phyloP scores from a whole-genome alignment of 1,284 basidiomycete genomes.

The Cerioporus squamosus region DNA sequence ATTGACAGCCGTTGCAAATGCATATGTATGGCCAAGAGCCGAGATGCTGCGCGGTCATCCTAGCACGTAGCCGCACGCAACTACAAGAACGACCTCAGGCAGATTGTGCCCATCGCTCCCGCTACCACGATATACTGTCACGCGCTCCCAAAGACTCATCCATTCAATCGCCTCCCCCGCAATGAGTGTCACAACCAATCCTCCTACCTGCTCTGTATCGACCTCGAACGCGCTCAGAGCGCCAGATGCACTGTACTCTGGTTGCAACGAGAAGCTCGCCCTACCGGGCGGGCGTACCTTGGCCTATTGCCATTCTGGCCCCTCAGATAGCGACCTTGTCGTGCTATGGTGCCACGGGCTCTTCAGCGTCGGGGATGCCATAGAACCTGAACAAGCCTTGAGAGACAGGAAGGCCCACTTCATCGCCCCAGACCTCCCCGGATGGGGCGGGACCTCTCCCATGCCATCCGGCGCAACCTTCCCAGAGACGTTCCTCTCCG shows the following conservation, averaged over 20 bases:
- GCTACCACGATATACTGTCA: too few relatives aligned
- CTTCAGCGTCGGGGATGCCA: conserved; percentile 50
- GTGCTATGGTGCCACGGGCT: conserved; percentile 58
- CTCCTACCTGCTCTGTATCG: neutral
- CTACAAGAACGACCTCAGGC: too few relatives aligned
- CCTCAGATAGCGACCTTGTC: conserved; percentile 48
- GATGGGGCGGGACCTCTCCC: conserved; percentile 58
- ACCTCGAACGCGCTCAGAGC: neutral
- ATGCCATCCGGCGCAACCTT: conserved; percentile 40
- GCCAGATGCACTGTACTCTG: neutral
- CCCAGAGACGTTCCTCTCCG: conserved; percentile 46
- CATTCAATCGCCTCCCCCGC: neutral
- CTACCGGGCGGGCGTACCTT: conserved; percentile 51
- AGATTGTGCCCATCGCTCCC: too few relatives aligned
- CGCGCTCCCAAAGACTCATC: too few relatives aligned
- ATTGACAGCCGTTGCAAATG: neutral
- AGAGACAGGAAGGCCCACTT: conserved; percentile 47
- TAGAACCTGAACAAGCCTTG: conserved; percentile 34
- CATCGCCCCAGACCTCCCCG: conserved; percentile 56
- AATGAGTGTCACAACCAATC: neutral
- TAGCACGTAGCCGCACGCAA: neutral
- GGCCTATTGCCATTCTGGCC: conserved; percentile 54
- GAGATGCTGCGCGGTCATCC: neutral
- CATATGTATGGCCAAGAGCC: neutral
- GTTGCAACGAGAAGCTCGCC: conserved; percentile 44